These are phyloP conservation scores for Ophiosphaerella narmari DNA, from an alignment of 2,329 filamentous ascomycete genomes.

Conservation along the genomic window DNA sequence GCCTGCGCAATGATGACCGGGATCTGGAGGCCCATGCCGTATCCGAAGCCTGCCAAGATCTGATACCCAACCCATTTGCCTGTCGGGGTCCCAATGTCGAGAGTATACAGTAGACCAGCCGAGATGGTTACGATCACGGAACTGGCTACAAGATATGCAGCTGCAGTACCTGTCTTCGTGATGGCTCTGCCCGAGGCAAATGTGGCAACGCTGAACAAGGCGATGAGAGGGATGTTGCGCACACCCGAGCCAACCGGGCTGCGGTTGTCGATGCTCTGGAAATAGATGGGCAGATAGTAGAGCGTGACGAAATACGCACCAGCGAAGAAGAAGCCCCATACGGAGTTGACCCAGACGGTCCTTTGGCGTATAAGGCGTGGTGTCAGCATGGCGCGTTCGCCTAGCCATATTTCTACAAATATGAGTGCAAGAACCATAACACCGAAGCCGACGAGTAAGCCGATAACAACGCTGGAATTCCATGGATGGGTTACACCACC, in stretches of 20 bases:
- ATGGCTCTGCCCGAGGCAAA: conserved; percentile 42
- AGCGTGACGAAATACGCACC: conserved; percentile 46
- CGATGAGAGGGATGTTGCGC: conserved; percentile 46
- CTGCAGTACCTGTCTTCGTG: conserved; percentile 40
- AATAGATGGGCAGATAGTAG: conserved; percentile 57
- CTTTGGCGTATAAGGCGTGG: conserved; percentile 46
- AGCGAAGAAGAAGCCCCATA: conserved; percentile 44
- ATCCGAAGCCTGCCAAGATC: conserved; percentile 48
- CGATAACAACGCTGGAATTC: conserved; percentile 48
- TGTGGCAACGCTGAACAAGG: conserved; percentile 39
- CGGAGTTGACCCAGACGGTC: conserved; percentile 38
- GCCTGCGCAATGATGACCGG: conserved; percentile 45
- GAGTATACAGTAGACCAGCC: conserved; percentile 50
- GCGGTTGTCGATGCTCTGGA: conserved; percentile 49
- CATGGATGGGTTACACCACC: conserved; percentile 39
- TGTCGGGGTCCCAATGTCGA: conserved; percentile 42
- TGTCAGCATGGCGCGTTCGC: conserved; percentile 50
- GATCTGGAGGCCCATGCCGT: conserved; percentile 28
- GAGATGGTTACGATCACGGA: conserved; percentile 38
- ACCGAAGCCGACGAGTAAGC: conserved; percentile 50
- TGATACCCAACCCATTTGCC: conserved; percentile 55
- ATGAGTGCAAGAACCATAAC: conserved; percentile 45
- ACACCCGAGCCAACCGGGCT: conserved; percentile 47
- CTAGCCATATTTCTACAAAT: conserved; percentile 42
- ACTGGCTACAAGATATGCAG: conserved; percentile 40